Base-by-base conservation (phyloP, 2,329 filamentous ascomycete genomes). In the Aspergillus calidoustus region DNA sequence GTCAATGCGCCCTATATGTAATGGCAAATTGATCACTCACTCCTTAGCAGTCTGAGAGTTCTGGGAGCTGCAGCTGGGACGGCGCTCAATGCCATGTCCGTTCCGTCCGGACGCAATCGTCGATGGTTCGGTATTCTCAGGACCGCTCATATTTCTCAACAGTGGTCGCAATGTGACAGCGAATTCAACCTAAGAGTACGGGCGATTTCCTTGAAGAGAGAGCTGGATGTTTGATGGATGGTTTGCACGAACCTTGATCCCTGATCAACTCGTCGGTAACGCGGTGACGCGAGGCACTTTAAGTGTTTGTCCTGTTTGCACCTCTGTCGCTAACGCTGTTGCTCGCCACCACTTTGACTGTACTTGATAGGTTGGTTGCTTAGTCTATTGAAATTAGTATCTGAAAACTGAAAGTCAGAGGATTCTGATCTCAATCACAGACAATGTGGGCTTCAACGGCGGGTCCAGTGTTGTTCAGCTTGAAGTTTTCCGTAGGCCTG, bases 21-120 rank as follows among this genome's bases (percentile, higher is more conserved):
- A 43, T n/a, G 23, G 46, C 48, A 23, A 13, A 30, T 38, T 28
- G 7, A 11, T 49, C 43, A 60, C 72, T 64, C 81, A 90, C 86
- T 92, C 89, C 63, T 87, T 88, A 34, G 90, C 90, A 17, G 90
- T 92, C 69, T 92, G 89, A 1, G 89, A 92, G 58, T 84, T 80
- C 52, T 88, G 82, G 0, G 86, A 87, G 52, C 68, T 69, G 60
- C 77, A 70, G 68, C 77, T 79, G 60, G 74, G 75, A 56, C 77
- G 74, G 34, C 76, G 75, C 41, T 62, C 64, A 34, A 54, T 60
- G 11, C 28, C 62, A 59, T 64, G 64, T 44, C 49, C 57, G 25
- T 50, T 59, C 51, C 50, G 64, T 22, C 59, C 49, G 46, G 59
- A 62, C 22, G 64, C 68, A 30, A 56, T 28, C n/a, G 61, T 31